Conservation (phyloP, 306 rosid species). For the Prinsepia uniflora region DNA sequence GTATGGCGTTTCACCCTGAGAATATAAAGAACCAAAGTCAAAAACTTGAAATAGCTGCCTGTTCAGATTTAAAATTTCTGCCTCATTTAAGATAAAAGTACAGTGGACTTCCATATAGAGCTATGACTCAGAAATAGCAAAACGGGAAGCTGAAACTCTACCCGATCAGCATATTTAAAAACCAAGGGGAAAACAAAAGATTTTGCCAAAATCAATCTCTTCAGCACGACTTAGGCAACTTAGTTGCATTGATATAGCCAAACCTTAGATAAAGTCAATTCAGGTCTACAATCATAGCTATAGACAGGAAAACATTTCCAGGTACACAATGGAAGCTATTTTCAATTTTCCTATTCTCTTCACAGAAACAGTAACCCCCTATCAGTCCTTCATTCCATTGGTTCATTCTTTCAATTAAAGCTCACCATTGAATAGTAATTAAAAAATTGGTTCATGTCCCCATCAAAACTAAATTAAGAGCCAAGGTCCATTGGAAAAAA, state of each 20-base stretch:
- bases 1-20: slow-evolving; percentile 53
- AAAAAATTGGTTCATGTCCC: neutral
- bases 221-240: neutral
- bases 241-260: neutral
- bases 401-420: neutral
- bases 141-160: neutral
- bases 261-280: neutral
- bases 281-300: neutral
- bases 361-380: neutral
- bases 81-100: neutral
- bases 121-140: neutral
- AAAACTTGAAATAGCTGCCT: neutral
- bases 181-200: neutral
- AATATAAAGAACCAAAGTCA: neutral
- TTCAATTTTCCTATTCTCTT: neutral
- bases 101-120: neutral
- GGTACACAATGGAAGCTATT: too few species aligned
- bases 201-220: neutral
- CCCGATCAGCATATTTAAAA: neutral
- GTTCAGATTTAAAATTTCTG: neutral
- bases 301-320: neutral
- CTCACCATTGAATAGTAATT: neutral
- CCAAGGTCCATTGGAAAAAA: neutral
- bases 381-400: neutral
- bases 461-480: slow-evolving; percentile 1